phyloP scores from a whole-genome alignment of 164 flowering plant genomes.

The grape (Vitis vinifera) region DNA sequence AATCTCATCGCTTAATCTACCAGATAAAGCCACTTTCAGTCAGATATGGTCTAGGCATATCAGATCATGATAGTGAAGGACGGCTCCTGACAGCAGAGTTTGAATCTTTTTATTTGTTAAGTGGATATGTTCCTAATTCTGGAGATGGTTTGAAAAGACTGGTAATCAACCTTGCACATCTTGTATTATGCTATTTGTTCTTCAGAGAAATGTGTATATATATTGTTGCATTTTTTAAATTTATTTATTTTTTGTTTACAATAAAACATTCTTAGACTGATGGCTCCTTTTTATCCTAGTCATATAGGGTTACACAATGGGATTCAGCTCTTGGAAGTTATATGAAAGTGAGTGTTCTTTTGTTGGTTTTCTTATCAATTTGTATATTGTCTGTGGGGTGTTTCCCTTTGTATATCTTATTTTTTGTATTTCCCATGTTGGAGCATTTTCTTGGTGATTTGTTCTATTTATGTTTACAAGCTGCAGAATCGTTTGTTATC shows the following conservation, averaged over 20 bases:
- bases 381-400: background rate
- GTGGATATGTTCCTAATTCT: conserved; percentile 92
- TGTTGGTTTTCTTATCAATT: background rate
- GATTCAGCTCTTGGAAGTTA: conserved; percentile 82
- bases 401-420: background rate
- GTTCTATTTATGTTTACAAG: background rate
- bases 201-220: background rate
- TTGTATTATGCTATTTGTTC: conserved; percentile 6
- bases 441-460: background rate
- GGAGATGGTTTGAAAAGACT: conserved; percentile 93
- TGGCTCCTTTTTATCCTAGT: conserved; percentile 33
- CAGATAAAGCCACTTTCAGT: conserved; percentile 93
- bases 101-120: conserved; percentile 70
- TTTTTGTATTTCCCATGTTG: background rate
- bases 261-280: conserved; percentile 7
- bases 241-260: background rate
- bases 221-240: background rate
- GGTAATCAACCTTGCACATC: conserved; percentile 37
- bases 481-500: background rate
- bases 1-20: conserved; percentile 4
- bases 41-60: conserved; percentile 79
- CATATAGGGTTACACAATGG: conserved; percentile 85
- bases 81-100: conserved; percentile 90
- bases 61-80: conserved; percentile 94
- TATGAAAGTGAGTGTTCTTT: conserved; percentile 68